Base-by-base conservation (phyloP, 768 basidiomycete species). In the Tephrocybe sp. region DNA sequence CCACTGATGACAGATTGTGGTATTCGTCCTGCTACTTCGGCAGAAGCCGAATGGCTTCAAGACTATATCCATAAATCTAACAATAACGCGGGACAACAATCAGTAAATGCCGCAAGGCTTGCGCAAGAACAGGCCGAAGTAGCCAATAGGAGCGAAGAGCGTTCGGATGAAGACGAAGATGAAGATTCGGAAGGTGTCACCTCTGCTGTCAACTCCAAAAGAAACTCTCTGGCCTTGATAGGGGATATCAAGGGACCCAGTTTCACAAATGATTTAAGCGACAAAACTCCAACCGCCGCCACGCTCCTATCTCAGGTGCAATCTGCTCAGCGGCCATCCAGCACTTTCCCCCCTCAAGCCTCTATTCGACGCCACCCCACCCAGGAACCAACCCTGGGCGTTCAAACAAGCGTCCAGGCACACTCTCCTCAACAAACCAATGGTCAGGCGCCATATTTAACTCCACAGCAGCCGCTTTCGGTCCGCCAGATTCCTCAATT, bases 31-130 rank as follows among this genome's bases (percentile, higher is more conserved):
- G 88, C 89, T n/a, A 92, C 89, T 30, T 83, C 89, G 56, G 84
- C 89, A 33, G 91, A 93, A 73, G 89, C 89, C 56, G 91, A 93
- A 70, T 93, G 89, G 79, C 79, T 93, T 20, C 91, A 92, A 65
- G 91, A 92, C 59, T 93, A 92, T 68, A 89, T 92, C 57, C 88
- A 89, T 60, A 91, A 90, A 65, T 89, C 91, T 4, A 93, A 93
- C 72, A 92, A 92, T 66, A 86, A 77, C 59, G 86, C 90, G 6
- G 87, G 82, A 6, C 87, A 89, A 65, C 75, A 80, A 45, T 85
- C 87, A 26, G 77, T 84, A 56, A 88, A 86, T 56, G 84, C 86
- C n/a, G 82, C 83, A 34, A 85, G 87, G 38, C 70, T 79, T 36
- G 84, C 85, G 9, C 82, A 83, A 54, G 88, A 88, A 59, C 82